These are phyloP conservation scores for Ophiostoma himal-ulmi DNA, from an alignment of 2,329 filamentous ascomycete genomes.

Conservation along the genomic window DNA sequence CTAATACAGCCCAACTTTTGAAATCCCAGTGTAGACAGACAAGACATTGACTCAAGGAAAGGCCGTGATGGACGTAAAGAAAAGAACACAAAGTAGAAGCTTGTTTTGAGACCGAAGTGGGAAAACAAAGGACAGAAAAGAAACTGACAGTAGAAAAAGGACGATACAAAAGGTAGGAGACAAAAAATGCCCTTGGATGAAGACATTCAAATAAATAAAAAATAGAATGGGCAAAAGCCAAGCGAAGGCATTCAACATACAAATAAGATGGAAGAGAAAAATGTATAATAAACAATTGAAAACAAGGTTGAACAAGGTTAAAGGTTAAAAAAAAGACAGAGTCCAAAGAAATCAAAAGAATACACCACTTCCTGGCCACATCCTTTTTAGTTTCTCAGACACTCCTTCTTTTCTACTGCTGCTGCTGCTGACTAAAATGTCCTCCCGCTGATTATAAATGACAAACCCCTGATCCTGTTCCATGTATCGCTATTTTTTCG, in stretches of 20 bases:
- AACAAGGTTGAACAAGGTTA: background rate
- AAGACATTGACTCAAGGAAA: background rate
- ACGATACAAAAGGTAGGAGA: background rate
- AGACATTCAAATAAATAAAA: too few species aligned
- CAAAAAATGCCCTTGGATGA: background rate
- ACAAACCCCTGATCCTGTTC: background rate
- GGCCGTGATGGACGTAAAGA: background rate
- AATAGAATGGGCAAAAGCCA: background rate
- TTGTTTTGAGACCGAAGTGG: background rate
- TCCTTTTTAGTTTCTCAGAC: slow-evolving; percentile 4
- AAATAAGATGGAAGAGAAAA: background rate
- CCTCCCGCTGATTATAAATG: background rate
- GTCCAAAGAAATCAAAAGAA: background rate
- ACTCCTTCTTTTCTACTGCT: background rate
- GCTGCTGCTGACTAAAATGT: background rate
- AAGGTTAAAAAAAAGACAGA: background rate
- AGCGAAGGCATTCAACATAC: background rate
- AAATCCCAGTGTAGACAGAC: background rate
- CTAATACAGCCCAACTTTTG: background rate
- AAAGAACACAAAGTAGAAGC: background rate
- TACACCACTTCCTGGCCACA: slow-evolving; percentile 3
- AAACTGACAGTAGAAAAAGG: too few species aligned
- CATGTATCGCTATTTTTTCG: background rate
- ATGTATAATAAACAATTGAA: slow-evolving; percentile 5
- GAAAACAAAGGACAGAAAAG: too few species aligned